A percentile compares a stretch with the other conserved stretches of the same genome.
Evolutionary conservation across 192 early-diverging fungal genomes (phyloP).

Genomic region (Paraglomus occultum): DNA sequence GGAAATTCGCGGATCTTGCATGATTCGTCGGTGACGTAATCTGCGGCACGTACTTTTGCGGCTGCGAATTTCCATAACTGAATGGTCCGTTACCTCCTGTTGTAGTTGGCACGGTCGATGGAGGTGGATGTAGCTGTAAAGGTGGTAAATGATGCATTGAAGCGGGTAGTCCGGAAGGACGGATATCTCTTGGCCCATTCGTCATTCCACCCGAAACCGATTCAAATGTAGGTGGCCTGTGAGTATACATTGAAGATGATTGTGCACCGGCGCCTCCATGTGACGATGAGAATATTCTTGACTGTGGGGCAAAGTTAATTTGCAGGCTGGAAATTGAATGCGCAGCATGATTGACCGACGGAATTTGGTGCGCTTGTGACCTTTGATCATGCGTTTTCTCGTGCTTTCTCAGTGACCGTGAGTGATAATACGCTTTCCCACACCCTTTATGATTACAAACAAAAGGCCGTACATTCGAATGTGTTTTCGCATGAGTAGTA

Average conservation of each 20-base stretch:
- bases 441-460: constrained; percentile 50
- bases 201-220: no score
- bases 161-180: neutral
- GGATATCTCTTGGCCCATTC: no score
- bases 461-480: constrained; percentile 56
- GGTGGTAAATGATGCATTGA: neutral
- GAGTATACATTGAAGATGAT: no score
- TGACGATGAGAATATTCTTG: constrained; percentile 3
- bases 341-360: constrained; percentile 23
- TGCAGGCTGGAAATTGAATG: constrained; percentile 14
- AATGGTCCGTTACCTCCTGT: no score
- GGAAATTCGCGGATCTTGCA: no score
- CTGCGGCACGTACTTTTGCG: no score
- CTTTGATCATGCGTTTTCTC: constrained; percentile 49
- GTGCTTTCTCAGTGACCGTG: constrained; percentile 61
- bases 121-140: constrained; percentile 16
- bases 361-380: constrained; percentile 6
- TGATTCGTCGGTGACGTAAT: no score
- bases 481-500: constrained; percentile 56
- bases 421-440: constrained; percentile 61
- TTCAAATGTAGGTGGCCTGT: no score
- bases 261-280: neutral
- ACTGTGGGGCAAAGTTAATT: constrained; percentile 16
- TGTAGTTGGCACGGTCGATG: neutral
- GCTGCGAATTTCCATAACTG: no score